These are phyloP conservation scores for Termitomyces titanicus DNA, from an alignment of 768 basidiomycete genomes.

Conservation along the genomic window DNA sequence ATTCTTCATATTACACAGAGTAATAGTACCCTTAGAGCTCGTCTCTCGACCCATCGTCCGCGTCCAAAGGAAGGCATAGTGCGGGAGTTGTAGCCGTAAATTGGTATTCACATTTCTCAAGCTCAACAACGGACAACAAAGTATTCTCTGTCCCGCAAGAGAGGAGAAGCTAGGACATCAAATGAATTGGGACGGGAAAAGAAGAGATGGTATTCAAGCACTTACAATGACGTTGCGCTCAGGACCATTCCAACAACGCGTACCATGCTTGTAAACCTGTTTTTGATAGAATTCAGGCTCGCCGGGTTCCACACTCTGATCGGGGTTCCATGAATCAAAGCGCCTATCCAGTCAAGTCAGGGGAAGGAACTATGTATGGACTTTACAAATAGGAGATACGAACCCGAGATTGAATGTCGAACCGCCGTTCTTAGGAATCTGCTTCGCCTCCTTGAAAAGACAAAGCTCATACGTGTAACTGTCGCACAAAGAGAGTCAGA, in stretches of 20 bases:
- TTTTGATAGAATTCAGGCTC: constrained; percentile 73
- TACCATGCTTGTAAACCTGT: constrained; percentile 79
- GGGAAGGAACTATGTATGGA: neutral
- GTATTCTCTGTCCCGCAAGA: constrained; percentile 85
- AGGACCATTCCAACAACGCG: constrained; percentile 97
- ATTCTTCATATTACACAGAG: neutral
- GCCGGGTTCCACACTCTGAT: constrained; percentile 52
- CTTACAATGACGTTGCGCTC: constrained; percentile 77
- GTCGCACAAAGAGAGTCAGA: neutral
- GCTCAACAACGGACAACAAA: constrained; percentile 73
- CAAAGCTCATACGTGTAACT: constrained; percentile 96
- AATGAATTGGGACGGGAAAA: constrained; percentile 5
- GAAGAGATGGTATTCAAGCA: constrained; percentile 2
- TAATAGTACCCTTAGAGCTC: constrained; percentile 31
- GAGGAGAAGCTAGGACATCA: constrained; percentile 62
- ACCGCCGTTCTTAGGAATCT: constrained; percentile 84
- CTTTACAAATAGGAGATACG: constrained; percentile 28
- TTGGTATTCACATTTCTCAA: constrained; percentile 96
- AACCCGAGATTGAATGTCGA: constrained; percentile 80
- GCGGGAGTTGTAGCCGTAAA: constrained; percentile 85
- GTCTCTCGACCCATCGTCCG: constrained; percentile 30
- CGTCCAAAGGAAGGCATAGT: constrained; percentile 60
- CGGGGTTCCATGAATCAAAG: constrained; percentile 80
- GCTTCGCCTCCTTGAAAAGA: constrained; percentile 83
- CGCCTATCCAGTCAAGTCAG: constrained; percentile 36